These are phyloP conservation scores for Peziza echinospora DNA, from an alignment of 495 filamentous ascomycete genomes.

Conservation along the genomic window DNA sequence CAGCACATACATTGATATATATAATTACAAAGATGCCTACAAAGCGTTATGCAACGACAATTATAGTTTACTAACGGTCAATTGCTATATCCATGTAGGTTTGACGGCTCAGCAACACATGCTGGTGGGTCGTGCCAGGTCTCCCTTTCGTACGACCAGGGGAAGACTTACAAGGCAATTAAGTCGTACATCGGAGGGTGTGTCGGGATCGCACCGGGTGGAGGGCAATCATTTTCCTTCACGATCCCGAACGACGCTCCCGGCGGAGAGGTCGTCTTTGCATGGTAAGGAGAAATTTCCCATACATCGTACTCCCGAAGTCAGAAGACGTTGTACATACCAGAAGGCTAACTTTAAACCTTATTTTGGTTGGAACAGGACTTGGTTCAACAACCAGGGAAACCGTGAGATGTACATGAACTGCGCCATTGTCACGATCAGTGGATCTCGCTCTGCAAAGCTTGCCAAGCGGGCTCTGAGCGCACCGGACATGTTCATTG, in stretches of 20 bases:
- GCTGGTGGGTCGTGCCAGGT: conserved; percentile 45
- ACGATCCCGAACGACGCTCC: conserved; percentile 27
- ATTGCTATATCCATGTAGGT: conserved; percentile 25
- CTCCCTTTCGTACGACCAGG: conserved; percentile 36
- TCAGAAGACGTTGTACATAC: too few relatives aligned
- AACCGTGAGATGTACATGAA: conserved; percentile 59
- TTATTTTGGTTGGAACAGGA: too few relatives aligned
- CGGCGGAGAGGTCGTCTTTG: conserved; percentile 24
- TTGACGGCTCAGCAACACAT: conserved; percentile 26
- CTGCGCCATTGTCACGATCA: conserved; percentile 40
- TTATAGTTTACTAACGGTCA: conserved; percentile 18
- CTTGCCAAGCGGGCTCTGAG: conserved; percentile 14
- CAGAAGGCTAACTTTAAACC: not conserved
- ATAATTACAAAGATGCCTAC: not conserved
- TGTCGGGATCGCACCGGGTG: conserved; percentile 23
- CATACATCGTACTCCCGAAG: not conserved
- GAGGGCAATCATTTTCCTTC: conserved; percentile 26
- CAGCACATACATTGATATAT: not conserved
- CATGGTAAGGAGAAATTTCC: conserved; percentile 27
- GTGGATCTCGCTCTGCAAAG: conserved; percentile 4
- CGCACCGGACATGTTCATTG: conserved; percentile 40
- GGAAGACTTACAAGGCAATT: conserved; percentile 37
- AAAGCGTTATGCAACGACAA: not conserved
- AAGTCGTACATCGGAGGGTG: conserved; percentile 42
- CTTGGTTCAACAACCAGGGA: conserved; percentile 50